Conservation (phyloP, 306 rosid genomes). For the Medicago arabica region DNA sequence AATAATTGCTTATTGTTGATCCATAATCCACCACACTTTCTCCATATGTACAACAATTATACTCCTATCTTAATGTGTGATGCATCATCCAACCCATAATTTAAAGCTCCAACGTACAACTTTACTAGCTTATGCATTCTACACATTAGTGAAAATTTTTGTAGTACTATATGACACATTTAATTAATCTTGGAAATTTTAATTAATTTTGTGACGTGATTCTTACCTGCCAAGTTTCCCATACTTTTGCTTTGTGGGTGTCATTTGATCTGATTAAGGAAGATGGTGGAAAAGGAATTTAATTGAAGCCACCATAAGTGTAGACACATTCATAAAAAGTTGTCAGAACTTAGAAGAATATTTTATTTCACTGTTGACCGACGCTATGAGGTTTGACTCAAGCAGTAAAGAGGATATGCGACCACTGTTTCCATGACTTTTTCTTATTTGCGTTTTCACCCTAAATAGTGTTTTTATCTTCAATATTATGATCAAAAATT, state of each 20-base stretch:
- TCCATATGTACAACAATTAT: constrained; percentile 45
- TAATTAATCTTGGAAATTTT: constrained; percentile 18
- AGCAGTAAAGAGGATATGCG: constrained; percentile 35
- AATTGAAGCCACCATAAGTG: not conserved
- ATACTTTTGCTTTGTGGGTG: constrained; percentile 35
- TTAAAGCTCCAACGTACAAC: not conserved
- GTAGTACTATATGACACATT: not conserved
- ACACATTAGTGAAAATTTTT: not conserved
- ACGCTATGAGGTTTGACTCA: constrained; percentile 45
- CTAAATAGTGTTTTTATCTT: not conserved
- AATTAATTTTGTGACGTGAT: constrained; percentile 36
- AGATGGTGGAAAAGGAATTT: constrained; percentile 3
- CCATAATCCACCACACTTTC: constrained; percentile 33
- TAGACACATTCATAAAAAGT: constrained; percentile 25
- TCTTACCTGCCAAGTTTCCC: constrained; percentile 42
- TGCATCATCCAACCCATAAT: constrained; percentile 38
- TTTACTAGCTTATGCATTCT: constrained; percentile 7
- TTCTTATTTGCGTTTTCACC: constrained; percentile 12
- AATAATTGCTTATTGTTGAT: constrained; percentile 30
- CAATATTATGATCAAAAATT: no score
- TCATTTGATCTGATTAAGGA: constrained; percentile 6
- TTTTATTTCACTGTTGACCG: not conserved
- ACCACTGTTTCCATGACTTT: not conserved
- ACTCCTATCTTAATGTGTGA: constrained; percentile 13
- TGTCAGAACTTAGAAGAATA: constrained; percentile 12